Evolutionary conservation across 1,284 basidiomycete species (phyloP).

Genomic region (Puccinia polysora): DNA sequence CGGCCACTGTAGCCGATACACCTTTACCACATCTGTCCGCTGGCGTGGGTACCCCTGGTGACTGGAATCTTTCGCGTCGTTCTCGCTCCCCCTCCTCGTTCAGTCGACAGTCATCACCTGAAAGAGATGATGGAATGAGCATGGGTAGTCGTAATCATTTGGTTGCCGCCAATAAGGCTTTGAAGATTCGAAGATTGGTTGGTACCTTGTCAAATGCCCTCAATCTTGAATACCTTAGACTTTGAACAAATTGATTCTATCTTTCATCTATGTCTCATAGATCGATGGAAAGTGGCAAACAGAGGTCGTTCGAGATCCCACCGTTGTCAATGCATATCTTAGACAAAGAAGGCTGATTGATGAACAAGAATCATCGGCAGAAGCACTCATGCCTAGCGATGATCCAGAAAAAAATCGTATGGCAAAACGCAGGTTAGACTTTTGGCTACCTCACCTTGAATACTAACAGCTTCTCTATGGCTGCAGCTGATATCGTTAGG

Average conservation of each 20-base stretch:
- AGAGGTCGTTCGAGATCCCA: constrained; percentile 87
- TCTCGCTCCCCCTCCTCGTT: constrained; percentile 38
- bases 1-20: constrained; percentile 7
- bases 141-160: constrained; percentile 45
- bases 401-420: constrained; percentile 80
- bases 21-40: constrained; percentile 35
- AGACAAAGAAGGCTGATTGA: constrained; percentile 70
- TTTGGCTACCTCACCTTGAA: constrained; percentile 47
- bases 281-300: constrained; percentile 77
- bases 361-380: constrained; percentile 76
- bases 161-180: constrained; percentile 58
- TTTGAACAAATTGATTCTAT: too few relatives aligned
- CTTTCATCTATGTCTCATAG: too few relatives aligned
- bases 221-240: too few relatives aligned
- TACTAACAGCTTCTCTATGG: not conserved
- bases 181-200: constrained; percentile 77
- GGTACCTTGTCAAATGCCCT: constrained; percentile 49
- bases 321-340: constrained; percentile 87
- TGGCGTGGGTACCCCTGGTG: constrained; percentile 44
- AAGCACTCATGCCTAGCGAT: constrained; percentile 80
- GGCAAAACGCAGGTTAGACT: constrained; percentile 71
- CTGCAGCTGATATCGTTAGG: constrained; percentile 1
- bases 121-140: constrained; percentile 44
- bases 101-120: constrained; percentile 43
- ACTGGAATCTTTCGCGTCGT: constrained; percentile 46